Base-by-base conservation (phyloP, 257 asterid genomes). In the Solanum peruvianum region DNA sequence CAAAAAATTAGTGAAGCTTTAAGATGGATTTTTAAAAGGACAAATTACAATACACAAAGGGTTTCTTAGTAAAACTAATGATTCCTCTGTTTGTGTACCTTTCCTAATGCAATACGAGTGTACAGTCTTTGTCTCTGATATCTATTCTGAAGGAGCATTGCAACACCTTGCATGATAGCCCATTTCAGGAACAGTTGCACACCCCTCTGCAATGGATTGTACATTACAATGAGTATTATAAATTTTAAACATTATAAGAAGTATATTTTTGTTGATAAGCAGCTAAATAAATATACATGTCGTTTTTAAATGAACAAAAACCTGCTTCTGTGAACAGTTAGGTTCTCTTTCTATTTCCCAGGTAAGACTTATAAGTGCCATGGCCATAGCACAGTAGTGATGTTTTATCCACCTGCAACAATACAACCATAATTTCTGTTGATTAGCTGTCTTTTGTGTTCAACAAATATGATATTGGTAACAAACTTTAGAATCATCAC, bases 121-220 rank as follows among this genome's bases (percentile, higher is more conserved):
- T 96, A 96, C 44, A 96, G 95, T 89, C 99, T 93, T 94, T 96
- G 99, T 87, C 98, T 89, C 86, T 96, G 99, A 89, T 96, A 96
- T 90, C 93, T 93, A 87, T 96, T 95, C 90, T 96, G 99, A 90
- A 95, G 98, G 86, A 96, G 91, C 99, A 96, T 96, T 77, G 97
- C 94, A 90, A 95, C 91, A 49, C 98, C 99, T 94, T 96, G 99
- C 98, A 96, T 94, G 67, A 95, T 94, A 85, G 99, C 99, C 99
- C 99, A 96, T 87, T 88, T 89, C 92, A 96, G 87, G 87, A 92
- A 96, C 85, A 96, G 92, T 87, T 92, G 93, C 21, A 96, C 94
- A 64, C 98, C 99, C 89, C 86, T 90, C 99, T 96, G 96, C 91
- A 89, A 88, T 86, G 85, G 87, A 62, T 76, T 88, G 73, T 75